Percentiles rank a stretch among this genome's conserved stretches.
These are phyloP conservation scores for Escallonia herrerae DNA, from an alignment of 129 eudicot genomes.

Conservation along the genomic window DNA sequence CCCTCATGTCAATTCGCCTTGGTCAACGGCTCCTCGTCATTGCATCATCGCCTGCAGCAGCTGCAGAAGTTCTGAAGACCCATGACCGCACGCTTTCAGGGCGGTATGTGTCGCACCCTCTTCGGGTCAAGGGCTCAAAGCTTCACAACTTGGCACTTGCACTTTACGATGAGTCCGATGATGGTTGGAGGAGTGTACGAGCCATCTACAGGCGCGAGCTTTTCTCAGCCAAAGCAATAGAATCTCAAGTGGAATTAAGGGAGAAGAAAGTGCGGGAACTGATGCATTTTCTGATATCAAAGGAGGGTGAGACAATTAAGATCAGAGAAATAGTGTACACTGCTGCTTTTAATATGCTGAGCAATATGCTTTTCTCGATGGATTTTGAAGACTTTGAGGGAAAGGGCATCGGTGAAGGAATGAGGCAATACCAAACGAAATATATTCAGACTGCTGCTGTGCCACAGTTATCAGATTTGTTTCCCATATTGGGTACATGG, in stretches of 20 bases:
- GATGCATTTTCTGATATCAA: constrained; percentile 15
- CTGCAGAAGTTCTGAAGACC: constrained; percentile 16
- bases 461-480: constrained; percentile 18
- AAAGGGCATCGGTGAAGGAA: constrained; percentile 4
- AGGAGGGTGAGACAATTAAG: constrained; percentile 11
- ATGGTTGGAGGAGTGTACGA: constrained; percentile 19
- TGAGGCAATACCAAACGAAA: constrained; percentile 9
- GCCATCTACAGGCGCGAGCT: constrained; percentile 12
- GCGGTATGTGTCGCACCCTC: not conserved
- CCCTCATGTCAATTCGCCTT: constrained; percentile 16
- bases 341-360: constrained; percentile 9
- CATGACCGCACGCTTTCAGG: constrained; percentile 19
- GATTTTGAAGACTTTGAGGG: constrained; percentile 17
- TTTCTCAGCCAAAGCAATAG: constrained; percentile 22
- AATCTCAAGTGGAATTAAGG: constrained; percentile 13
- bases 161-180: constrained; percentile 16
- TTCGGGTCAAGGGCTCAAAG: constrained; percentile 2
- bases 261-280: constrained; percentile 14
- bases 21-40: constrained; percentile 13
- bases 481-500: constrained; percentile 15
- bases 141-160: no score
- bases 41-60: constrained; percentile 21
- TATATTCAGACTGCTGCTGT: constrained; percentile 2
- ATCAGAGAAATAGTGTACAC: constrained; percentile 8
- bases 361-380: constrained; percentile 9